Base-by-base conservation (phyloP, 73 alveolate genomes). In the Tetrahymena borealis region DNA sequence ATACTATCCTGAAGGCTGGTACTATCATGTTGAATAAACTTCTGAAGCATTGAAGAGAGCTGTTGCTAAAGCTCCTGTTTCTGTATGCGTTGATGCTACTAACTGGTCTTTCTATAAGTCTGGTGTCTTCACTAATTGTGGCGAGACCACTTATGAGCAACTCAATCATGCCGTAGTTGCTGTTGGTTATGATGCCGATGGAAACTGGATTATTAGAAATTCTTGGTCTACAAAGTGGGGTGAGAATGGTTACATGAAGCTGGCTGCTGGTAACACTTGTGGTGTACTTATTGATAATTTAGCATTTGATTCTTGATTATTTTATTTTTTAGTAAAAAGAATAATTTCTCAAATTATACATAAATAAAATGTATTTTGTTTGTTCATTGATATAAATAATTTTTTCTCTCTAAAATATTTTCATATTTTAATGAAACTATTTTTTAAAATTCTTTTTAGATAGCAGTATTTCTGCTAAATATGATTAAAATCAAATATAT, bases 141-240 rank as follows among this genome's bases (percentile, higher is more conserved):
- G 91, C 20, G 43, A 39, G 20, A 79, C 78, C 38, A 91, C 97
- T 78, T 92, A 91, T 36, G 78, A 94, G 11, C 43, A 93, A 18
- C 90, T 96, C 11, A 94, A 96, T 39, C 99, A 97, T 91, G 98
- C 97, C 8, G 98, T 97, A 39, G 11, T 94, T 39, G 96, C 96
- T 33, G 99, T 97, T 24, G 99, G 99, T 37, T 97, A 93, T 79
- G 90, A 90, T 28, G 32, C 93, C 9, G 39, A 20, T 20, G 95
- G 93, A 36, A 78, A 24, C 38, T 92, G 95, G 95, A 79, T 92
- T 35, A 38, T 92, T 33, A 92, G 90, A 90, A 79, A 79, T 33
- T 92, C 93, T 31, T 92, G 95, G 93, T 90, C 79, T n/a, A 39
- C 95, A 1, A 8, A 32, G 8, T 92, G 95, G 95, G 95, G 95